phyloP scores from a whole-genome alignment of 2,329 filamentous ascomycete species.

The Magnaporthiopsis rhizophila region DNA sequence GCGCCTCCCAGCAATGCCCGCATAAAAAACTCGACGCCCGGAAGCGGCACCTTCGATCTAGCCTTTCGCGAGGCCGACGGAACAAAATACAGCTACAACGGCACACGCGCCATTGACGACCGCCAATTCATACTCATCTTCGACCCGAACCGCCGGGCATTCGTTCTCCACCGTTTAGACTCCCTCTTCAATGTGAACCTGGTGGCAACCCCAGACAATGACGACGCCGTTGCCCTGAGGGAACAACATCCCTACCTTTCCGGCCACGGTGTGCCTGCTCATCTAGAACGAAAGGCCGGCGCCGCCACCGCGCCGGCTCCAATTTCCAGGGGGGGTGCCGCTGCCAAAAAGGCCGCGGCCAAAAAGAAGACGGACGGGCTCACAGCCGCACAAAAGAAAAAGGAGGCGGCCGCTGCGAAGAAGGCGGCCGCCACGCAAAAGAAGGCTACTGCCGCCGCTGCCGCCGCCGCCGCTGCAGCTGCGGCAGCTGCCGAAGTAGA shows the following conservation, averaged over 20 bases:
- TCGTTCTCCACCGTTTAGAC: conserved; percentile 74
- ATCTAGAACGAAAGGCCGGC: conserved; percentile 13
- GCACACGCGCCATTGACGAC: conserved; percentile 47
- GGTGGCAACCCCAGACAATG: conserved; percentile 57
- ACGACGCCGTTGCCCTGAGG: conserved; percentile 54
- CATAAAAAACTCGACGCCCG: conserved; percentile 36
- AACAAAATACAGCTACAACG: conserved; percentile 52
- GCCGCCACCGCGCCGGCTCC: conserved; percentile 11
- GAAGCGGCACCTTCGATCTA: conserved; percentile 47
- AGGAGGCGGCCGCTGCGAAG: conserved; percentile 6
- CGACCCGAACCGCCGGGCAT: conserved; percentile 64
- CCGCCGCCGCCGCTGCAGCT: conserved; percentile 14
- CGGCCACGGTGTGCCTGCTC: conserved; percentile 5
- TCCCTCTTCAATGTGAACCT: conserved; percentile 87
- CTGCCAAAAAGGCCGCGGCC: conserved; percentile 18
- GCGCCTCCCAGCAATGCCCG: conserved; percentile 40
- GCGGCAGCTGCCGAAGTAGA: background rate
- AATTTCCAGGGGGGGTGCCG: conserved; percentile 1
- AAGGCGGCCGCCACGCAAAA: conserved; percentile 3
- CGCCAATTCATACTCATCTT: conserved; percentile 65
- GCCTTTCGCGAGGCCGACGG: conserved; percentile 42
- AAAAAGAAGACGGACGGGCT: conserved; percentile 23
- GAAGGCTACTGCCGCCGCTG: conserved; percentile 6
- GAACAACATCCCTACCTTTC: conserved; percentile 61
- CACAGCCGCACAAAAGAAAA: conserved; percentile 12